Evolutionary conservation across 2,329 filamentous ascomycete genomes (phyloP).

Genomic region (Aspergillus unguis): DNA sequence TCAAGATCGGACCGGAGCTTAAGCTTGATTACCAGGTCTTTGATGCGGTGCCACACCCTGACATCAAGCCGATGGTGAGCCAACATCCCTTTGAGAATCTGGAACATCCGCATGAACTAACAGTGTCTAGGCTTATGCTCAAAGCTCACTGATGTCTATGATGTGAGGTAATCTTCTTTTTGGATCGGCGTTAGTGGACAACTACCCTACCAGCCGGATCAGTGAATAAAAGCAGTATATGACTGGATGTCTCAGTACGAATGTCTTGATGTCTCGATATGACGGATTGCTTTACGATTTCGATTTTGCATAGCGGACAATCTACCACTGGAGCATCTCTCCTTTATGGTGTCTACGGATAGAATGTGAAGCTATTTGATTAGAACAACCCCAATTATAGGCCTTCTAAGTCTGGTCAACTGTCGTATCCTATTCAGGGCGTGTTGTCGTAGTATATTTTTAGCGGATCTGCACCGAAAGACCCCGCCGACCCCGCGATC

Average conservation of each 20-base stretch:
- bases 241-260: conserved; percentile 14
- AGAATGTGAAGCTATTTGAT: background rate
- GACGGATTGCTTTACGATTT: conserved; percentile 17
- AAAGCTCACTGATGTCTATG: conserved; percentile 74
- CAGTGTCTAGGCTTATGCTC: conserved; percentile 70
- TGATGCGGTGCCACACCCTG: conserved; percentile 91
- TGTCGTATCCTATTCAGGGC: background rate
- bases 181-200: conserved; percentile 26
- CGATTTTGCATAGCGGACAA: conserved; percentile 25
- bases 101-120: background rate
- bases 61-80: conserved; percentile 82
- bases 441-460: background rate
- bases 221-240: background rate
- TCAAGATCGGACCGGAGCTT: conserved; percentile 89
- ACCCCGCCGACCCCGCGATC: conserved; percentile 8
- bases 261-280: conserved; percentile 14
- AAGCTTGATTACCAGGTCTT: conserved; percentile 92
- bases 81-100: background rate
- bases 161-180: conserved; percentile 55
- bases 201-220: conserved; percentile 5
- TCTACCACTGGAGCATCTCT: conserved; percentile 9
- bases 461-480: background rate
- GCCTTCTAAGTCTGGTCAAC: background rate
- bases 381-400: too few species aligned
- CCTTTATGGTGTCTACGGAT: conserved; percentile 1